These are phyloP conservation scores for Hanseniaspora singularis DNA, from an alignment of 805 yeast genomes.

Conservation along the genomic window DNA sequence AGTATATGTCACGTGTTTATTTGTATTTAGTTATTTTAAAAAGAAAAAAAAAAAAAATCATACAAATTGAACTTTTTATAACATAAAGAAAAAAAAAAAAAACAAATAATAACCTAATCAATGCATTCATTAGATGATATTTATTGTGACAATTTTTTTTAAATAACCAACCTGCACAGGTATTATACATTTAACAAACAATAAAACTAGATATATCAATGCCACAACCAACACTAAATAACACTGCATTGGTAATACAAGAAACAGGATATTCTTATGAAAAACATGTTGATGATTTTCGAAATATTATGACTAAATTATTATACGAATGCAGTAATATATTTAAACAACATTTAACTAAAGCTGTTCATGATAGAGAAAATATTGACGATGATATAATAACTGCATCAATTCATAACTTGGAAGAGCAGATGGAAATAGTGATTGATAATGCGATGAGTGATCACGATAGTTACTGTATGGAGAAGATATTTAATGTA, in stretches of 20 bases:
- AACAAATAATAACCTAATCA: too few species aligned
- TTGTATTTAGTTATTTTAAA: too few species aligned
- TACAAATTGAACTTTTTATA: too few species aligned
- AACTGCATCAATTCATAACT: neutral
- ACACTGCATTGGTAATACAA: slow-evolving; percentile 6
- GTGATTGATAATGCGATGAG: slow-evolving; percentile 8
- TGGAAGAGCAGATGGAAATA: slow-evolving; percentile 7
- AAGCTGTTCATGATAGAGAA: neutral
- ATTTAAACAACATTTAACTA: slow-evolving; percentile 4
- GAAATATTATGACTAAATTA: neutral
- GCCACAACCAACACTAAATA: slow-evolving; percentile 9
- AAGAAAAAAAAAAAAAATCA: too few species aligned
- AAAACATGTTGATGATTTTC: slow-evolving; percentile 6
- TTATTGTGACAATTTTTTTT: too few species aligned
- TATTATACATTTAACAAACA: too few species aligned
- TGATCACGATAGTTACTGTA: slow-evolving; percentile 9
- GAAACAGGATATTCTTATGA: slow-evolving; percentile 4
- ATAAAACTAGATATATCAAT: too few species aligned
- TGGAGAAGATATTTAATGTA: slow-evolving; percentile 9
- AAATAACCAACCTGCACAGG: too few species aligned
- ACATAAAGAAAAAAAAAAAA: too few species aligned
- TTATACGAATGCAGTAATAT: slow-evolving; percentile 10
- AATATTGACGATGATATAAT: slow-evolving; percentile 10
- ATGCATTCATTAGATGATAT: too few species aligned
- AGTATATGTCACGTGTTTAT: too few species aligned